Evolutionary conservation across 768 basidiomycete genomes (phyloP).

Genomic region (Suillus plorans): DNA sequence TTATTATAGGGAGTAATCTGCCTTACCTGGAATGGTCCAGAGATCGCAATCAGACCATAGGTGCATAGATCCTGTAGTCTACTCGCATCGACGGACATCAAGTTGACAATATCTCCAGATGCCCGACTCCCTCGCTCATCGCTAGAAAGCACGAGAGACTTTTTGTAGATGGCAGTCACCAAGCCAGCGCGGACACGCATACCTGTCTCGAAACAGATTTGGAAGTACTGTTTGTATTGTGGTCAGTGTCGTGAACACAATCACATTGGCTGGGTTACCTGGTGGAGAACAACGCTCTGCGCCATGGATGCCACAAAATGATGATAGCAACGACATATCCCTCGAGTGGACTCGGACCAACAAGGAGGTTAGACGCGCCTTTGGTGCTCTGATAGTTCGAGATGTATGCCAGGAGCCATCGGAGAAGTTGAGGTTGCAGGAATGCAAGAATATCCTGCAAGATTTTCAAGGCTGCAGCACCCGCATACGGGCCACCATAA

Average conservation of each 20-base stretch:
- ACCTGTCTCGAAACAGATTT: conserved; percentile 77
- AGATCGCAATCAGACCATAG: conserved; percentile 81
- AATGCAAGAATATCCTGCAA: conserved; percentile 80
- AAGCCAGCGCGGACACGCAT: conserved; percentile 95
- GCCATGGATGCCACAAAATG: conserved; percentile 79
- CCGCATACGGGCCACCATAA: conserved; percentile 74
- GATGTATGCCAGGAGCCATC: conserved; percentile 79
- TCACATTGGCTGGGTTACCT: conserved; percentile 41
- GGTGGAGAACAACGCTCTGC: conserved; percentile 80
- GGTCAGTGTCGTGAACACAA: background rate
- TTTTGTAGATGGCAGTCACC: conserved; percentile 81
- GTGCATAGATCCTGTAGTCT: conserved; percentile 79
- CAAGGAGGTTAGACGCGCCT: conserved; percentile 24
- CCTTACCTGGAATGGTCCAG: conserved; percentile 80
- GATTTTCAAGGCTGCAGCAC: conserved; percentile 68
- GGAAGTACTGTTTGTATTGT: conserved; percentile 65
- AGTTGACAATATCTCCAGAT: conserved; percentile 91
- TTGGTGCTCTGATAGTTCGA: conserved; percentile 64
- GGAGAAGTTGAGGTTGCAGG: conserved; percentile 83
- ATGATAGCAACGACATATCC: conserved; percentile 74
- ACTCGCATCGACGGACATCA: conserved; percentile 87
- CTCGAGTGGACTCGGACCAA: conserved; percentile 42
- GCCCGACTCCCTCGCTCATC: conserved; percentile 73
- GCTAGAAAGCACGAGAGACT: conserved; percentile 82
- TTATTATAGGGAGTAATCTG: background rate